Evolutionary conservation across 495 filamentous ascomycete species (phyloP).

Genomic region (Lichenothelia convexa): DNA sequence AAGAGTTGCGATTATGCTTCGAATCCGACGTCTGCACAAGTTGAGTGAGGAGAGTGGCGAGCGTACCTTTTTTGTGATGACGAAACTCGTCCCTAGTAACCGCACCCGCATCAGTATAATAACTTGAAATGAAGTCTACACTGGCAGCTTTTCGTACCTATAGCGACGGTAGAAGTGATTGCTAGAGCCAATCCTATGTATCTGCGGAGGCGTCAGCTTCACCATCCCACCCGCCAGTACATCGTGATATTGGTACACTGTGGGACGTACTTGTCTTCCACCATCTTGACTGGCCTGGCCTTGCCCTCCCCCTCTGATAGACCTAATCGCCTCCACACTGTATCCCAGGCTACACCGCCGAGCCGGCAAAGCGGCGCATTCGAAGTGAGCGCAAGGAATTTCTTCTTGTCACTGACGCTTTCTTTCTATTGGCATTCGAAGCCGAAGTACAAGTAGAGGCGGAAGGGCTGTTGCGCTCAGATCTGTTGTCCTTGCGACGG

Average conservation of each 20-base stretch:
- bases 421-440: too few species aligned
- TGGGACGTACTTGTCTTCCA: constrained; percentile 5
- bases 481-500: too few species aligned
- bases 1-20: too few species aligned
- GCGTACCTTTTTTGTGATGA: constrained; percentile 80
- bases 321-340: too few species aligned
- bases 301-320: neutral
- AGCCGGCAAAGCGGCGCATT: too few species aligned
- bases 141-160: constrained; percentile 40
- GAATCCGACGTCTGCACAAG: too few species aligned
- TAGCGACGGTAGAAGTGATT: constrained; percentile 80
- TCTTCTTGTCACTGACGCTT: too few species aligned
- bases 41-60: neutral
- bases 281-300: constrained; percentile 1
- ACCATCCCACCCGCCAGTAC: neutral
- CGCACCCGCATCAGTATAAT: too few species aligned
- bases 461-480: too few species aligned
- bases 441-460: too few species aligned
- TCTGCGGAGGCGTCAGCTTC: constrained; percentile 27
- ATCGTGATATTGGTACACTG: neutral
- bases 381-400: too few species aligned
- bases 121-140: neutral
- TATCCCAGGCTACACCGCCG: too few species aligned
- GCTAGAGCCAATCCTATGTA: constrained; percentile 81
- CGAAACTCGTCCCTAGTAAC: constrained; percentile 62